These are phyloP conservation scores for Carex kokanica DNA, from an alignment of 176 grass and related monocot species.

Conservation along the genomic window DNA sequence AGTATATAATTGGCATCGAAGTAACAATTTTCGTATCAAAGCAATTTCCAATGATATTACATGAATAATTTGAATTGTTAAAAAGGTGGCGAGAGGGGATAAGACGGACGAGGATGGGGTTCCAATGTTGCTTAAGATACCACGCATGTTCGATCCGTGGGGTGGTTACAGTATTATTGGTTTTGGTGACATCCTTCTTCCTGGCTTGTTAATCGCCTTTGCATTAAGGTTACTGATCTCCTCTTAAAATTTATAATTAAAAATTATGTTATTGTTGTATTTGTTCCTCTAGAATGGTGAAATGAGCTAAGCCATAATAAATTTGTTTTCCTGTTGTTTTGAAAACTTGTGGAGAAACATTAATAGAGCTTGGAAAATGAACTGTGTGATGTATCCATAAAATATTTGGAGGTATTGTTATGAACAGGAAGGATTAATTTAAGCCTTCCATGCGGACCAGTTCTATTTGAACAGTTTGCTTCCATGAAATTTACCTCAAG, in stretches of 20 bases:
- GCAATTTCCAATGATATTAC: neutral
- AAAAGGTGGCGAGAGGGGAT: slow-evolving; percentile 89
- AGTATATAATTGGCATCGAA: slow-evolving; percentile 23
- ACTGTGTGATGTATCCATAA: neutral
- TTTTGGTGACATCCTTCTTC: slow-evolving; percentile 98
- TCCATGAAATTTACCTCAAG: neutral
- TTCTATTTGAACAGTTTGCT: neutral
- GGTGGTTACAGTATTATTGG: slow-evolving; percentile 97
- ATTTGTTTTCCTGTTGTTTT: neutral
- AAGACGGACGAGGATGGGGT: slow-evolving; percentile 97
- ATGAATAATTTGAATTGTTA: slow-evolving; percentile 1
- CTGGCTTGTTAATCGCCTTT: slow-evolving; percentile 91
- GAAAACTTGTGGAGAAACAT: neutral
- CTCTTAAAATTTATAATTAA: neutral
- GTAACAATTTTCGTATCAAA: neutral
- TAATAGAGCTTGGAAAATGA: neutral
- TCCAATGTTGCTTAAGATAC: slow-evolving; percentile 94
- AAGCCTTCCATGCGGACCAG: neutral
- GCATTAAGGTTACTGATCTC: slow-evolving; percentile 60
- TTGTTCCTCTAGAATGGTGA: neutral
- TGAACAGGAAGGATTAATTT: neutral
- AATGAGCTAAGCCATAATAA: neutral
- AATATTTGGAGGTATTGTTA: neutral
- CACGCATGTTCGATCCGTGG: slow-evolving; percentile 98
- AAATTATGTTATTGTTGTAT: neutral